A percentile compares a stretch with the other conserved stretches of the same genome.
Conservation (phyloP, 2,329 filamentous ascomycete genomes). For the Penicillium sp. region DNA sequence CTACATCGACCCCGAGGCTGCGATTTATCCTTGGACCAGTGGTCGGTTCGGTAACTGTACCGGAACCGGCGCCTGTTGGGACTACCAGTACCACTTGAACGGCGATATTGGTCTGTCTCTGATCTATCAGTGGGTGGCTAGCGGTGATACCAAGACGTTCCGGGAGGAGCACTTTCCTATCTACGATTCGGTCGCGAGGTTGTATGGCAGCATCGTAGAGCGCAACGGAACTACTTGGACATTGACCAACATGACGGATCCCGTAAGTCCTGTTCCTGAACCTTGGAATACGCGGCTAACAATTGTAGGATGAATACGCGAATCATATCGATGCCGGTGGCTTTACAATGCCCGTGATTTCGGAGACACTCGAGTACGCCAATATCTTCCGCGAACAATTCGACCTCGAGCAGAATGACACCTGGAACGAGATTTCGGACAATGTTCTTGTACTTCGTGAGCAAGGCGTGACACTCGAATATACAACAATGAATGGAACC, state of each 20-base stretch:
- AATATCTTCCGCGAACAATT: conserved; percentile 64
- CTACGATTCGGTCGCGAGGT: conserved; percentile 66
- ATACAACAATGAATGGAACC: conserved; percentile 68
- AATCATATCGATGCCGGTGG: conserved; percentile 71
- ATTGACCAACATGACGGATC: conserved; percentile 72
- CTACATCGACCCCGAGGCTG: conserved; percentile 61
- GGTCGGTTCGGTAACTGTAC: conserved; percentile 73
- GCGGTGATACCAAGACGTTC: conserved; percentile 63
- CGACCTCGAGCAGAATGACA: conserved; percentile 59
- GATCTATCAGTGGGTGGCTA: conserved; percentile 64
- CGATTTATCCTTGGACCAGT: conserved; percentile 71
- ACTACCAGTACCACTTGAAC: conserved; percentile 75
- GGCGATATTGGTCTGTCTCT: conserved; percentile 69
- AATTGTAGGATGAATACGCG: conserved; percentile 65
- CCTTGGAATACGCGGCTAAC: not conserved
- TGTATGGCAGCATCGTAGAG: conserved; percentile 64
- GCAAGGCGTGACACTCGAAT: conserved; percentile 68
- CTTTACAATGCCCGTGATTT: conserved; percentile 68
- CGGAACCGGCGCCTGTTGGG: conserved; percentile 66
- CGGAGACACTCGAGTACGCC: conserved; percentile 59
- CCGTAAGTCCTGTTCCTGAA: conserved; percentile 48
- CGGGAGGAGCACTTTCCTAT: conserved; percentile 63
- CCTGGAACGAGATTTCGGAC: conserved; percentile 61
- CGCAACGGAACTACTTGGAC: conserved; percentile 62
- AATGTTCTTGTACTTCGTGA: conserved; percentile 63